Evolutionary conservation across 1,284 basidiomycete species (phyloP).

Genomic region (Heterobasidion occidentale): DNA sequence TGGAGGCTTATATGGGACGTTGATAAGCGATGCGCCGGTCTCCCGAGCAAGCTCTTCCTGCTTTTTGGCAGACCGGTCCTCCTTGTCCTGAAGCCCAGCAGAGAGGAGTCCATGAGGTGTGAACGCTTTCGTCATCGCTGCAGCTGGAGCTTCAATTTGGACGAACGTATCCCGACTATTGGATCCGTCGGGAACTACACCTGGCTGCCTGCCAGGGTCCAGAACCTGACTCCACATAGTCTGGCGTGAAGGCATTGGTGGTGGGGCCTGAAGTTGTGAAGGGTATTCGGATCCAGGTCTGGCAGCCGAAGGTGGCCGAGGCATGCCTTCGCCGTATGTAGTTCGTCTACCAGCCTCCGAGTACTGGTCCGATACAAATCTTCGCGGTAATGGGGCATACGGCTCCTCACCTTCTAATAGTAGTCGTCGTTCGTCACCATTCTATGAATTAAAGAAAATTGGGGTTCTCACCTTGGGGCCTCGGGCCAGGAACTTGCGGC

Average conservation of each 20-base stretch:
- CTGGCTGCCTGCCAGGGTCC: conserved; percentile 49
- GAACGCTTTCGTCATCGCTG: conserved; percentile 86
- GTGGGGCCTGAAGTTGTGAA: conserved; percentile 10
- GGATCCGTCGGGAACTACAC: conserved; percentile 23
- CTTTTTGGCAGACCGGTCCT: conserved; percentile 90
- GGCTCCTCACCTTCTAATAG: conserved; percentile 7
- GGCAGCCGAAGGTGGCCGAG: conserved; percentile 15
- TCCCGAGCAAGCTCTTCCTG: conserved; percentile 92
- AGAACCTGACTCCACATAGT: conserved; percentile 81
- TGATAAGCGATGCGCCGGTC: conserved; percentile 84
- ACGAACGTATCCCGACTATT: conserved; percentile 67
- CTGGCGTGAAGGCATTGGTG: conserved; percentile 49
- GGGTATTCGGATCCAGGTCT: conserved; percentile 16
- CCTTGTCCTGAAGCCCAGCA: conserved; percentile 91
- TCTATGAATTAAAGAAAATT: background rate
- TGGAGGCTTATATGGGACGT: conserved; percentile 90
- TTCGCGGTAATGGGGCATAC: conserved; percentile 22
- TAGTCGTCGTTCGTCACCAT: background rate
- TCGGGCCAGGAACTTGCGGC: conserved; percentile 31
- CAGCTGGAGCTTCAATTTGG: conserved; percentile 67
- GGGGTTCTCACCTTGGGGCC: conserved; percentile 22
- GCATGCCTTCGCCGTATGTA: conserved; percentile 31
- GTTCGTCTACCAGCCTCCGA: conserved; percentile 28
- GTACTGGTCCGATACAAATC: conserved; percentile 34
- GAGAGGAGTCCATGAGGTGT: conserved; percentile 91